Evolutionary conservation across 2,329 filamentous ascomycete species (phyloP).

Genomic region (Septoria petroselini): DNA sequence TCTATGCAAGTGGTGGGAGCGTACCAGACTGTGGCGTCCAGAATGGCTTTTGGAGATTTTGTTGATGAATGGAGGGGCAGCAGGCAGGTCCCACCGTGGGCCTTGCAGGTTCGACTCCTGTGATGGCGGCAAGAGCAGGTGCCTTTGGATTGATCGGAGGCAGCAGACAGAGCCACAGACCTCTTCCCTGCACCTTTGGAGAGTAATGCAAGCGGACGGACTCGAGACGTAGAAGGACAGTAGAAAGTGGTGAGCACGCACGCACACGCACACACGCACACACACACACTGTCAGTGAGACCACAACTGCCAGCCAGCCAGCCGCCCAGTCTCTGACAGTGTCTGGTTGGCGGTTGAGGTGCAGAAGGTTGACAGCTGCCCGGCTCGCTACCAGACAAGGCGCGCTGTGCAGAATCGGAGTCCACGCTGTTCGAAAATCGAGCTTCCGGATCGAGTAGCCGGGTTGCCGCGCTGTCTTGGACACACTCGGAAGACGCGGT

Average conservation of each 20-base stretch:
- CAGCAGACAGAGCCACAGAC: slow-evolving; percentile 1
- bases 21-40: slow-evolving; percentile 19
- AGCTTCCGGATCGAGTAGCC: slow-evolving; percentile 16
- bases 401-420: slow-evolving; percentile 17
- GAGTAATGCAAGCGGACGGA: slow-evolving; percentile 1
- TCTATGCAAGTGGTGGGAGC: slow-evolving; percentile 20
- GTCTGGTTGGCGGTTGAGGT: slow-evolving; percentile 24
- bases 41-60: slow-evolving; percentile 6
- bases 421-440: slow-evolving; percentile 10
- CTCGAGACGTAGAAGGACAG: no score
- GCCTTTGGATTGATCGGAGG: slow-evolving; percentile 5
- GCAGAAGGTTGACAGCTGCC: slow-evolving; percentile 23
- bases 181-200: slow-evolving; percentile 12
- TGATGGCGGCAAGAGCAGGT: neutral
- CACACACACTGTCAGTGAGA: slow-evolving; percentile 4
- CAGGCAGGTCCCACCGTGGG: slow-evolving; percentile 10
- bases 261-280: no score
- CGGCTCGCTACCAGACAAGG: slow-evolving; percentile 24
- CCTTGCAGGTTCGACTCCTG: neutral
- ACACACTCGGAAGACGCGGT: neutral
- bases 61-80: slow-evolving; percentile 22
- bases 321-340: slow-evolving; percentile 15
- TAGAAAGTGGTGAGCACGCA: no score
- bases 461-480: slow-evolving; percentile 16
- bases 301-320: slow-evolving; percentile 15